Conservation (phyloP, 257 asterid genomes). For the Leonotis leonurus region DNA sequence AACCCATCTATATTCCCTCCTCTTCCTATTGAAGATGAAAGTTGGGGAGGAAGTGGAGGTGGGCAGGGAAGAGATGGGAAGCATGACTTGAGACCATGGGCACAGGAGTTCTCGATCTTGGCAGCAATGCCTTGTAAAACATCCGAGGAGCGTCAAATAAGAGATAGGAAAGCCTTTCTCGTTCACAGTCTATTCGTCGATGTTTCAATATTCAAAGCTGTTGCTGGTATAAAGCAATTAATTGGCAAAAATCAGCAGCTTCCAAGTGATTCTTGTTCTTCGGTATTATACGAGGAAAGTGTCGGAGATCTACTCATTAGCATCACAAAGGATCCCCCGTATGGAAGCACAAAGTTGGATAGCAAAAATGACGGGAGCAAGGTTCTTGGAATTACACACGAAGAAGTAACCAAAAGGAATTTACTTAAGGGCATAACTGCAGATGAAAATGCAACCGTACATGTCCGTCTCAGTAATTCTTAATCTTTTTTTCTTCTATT, state of each 20-base stretch:
- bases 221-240: conserved; percentile 40
- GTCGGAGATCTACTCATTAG: conserved; percentile 51
- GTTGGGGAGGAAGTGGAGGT: conserved; percentile 86
- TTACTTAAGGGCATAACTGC: conserved; percentile 82
- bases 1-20: conserved; percentile 50
- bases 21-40: conserved; percentile 64
- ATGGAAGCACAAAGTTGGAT: conserved; percentile 57
- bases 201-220: conserved; percentile 60
- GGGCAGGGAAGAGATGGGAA: conserved; percentile 60
- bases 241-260: conserved; percentile 22
- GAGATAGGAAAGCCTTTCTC: conserved; percentile 76
- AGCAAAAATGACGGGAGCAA: conserved; percentile 53
- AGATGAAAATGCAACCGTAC: conserved; percentile 71
- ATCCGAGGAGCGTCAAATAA: conserved; percentile 56
- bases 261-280: conserved; percentile 19
- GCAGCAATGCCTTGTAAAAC: conserved; percentile 80
- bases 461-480: conserved; percentile 38
- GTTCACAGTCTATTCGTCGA: conserved; percentile 73
- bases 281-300: conserved; percentile 35
- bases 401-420: conserved; percentile 53
- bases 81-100: conserved; percentile 55
- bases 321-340: conserved; percentile 45
- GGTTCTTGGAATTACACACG: conserved; percentile 50
- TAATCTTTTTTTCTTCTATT: not conserved
- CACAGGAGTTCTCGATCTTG: conserved; percentile 52